phyloP scores from a whole-genome alignment of 2,329 filamentous ascomycete species.

The Ophiosphaerella narmari region DNA sequence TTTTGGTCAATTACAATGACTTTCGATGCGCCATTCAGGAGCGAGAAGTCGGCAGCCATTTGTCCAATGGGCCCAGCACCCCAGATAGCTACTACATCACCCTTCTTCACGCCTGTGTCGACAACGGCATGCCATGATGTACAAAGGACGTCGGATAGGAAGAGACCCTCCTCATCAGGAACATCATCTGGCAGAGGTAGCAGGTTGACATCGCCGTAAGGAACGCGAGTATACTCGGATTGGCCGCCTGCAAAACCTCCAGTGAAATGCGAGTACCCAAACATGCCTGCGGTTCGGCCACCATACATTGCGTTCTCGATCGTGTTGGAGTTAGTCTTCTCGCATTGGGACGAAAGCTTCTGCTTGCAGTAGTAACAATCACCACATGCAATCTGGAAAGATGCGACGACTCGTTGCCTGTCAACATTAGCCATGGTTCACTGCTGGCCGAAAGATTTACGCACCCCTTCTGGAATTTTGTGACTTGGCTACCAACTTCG shows the following conservation, averaged over 20 bases:
- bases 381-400: slow-evolving; percentile 78
- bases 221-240: slow-evolving; percentile 83
- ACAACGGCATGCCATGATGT: slow-evolving; percentile 84
- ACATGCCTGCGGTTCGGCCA: slow-evolving; percentile 70
- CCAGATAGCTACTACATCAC: slow-evolving; percentile 81
- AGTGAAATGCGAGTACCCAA: slow-evolving; percentile 70
- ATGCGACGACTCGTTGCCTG: slow-evolving; percentile 72
- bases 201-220: slow-evolving; percentile 79
- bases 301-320: slow-evolving; percentile 78
- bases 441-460: slow-evolving; percentile 5
- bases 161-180: slow-evolving; percentile 83
- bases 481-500: slow-evolving; percentile 50
- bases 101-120: slow-evolving; percentile 78
- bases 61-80: slow-evolving; percentile 87
- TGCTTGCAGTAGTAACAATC: slow-evolving; percentile 77
- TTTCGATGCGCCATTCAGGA: slow-evolving; percentile 72
- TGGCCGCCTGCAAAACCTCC: slow-evolving; percentile 88
- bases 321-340: slow-evolving; percentile 76
- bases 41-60: slow-evolving; percentile 70
- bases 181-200: slow-evolving; percentile 77
- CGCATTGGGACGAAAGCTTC: slow-evolving; percentile 79
- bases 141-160: slow-evolving; percentile 76
- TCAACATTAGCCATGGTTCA: slow-evolving; percentile 20
- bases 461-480: slow-evolving; percentile 49
- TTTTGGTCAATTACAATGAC: slow-evolving; percentile 81